These are phyloP conservation scores for Fallopia convolvulus DNA, from an alignment of 148 eudicot species.

Conservation along the genomic window DNA sequence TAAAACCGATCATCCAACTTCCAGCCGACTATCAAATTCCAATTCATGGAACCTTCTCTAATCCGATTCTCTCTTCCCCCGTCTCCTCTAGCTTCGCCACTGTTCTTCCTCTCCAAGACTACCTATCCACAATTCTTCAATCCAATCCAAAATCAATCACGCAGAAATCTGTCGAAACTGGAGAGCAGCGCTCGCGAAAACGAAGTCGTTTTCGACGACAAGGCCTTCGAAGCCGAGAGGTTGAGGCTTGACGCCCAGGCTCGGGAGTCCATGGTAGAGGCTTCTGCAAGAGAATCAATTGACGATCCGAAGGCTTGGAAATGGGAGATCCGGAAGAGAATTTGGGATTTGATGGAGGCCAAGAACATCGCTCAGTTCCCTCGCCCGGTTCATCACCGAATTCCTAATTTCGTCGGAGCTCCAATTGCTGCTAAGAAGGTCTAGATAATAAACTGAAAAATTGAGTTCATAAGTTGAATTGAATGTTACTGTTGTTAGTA, in stretches of 20 bases:
- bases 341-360: slow-evolving; percentile 90
- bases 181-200: slow-evolving; percentile 7
- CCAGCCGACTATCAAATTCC: not conserved
- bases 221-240: slow-evolving; percentile 63
- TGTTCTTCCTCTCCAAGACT: slow-evolving; percentile 8
- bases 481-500: not conserved
- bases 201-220: slow-evolving; percentile 42
- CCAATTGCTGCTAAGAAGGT: slow-evolving; percentile 60
- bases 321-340: slow-evolving; percentile 72
- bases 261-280: slow-evolving; percentile 57
- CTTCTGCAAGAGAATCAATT: slow-evolving; percentile 27
- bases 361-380: slow-evolving; percentile 73
- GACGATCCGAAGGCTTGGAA: slow-evolving; percentile 83
- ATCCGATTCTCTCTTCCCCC: not conserved
- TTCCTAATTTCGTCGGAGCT: slow-evolving; percentile 79
- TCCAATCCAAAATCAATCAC: not conserved
- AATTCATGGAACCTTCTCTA: slow-evolving; percentile 1
- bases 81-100: not conserved
- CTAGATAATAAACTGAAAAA: not conserved
- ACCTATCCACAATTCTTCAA: not conserved
- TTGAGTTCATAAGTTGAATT: not conserved
- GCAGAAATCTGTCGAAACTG: not conserved
- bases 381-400: slow-evolving; percentile 89
- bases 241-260: slow-evolving; percentile 61
- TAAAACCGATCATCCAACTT: too few relatives aligned